These are phyloP conservation scores for Entomortierella beljakovae DNA, from an alignment of 192 early-diverging fungal genomes.

Conservation along the genomic window DNA sequence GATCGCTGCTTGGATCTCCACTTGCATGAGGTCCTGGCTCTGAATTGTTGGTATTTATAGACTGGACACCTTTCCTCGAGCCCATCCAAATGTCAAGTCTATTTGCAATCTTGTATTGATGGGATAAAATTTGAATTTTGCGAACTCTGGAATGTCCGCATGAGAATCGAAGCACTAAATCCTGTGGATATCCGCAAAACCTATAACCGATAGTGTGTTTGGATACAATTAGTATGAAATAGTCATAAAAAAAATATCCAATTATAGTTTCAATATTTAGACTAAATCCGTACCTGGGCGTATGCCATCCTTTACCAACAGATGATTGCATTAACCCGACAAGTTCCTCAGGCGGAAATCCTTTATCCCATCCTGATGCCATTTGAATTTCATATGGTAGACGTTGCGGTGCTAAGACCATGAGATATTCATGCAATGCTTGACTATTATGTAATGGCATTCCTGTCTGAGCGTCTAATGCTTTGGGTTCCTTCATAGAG, in stretches of 20 bases:
- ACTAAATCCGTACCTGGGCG: constrained; percentile 55
- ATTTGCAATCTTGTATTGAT: constrained; percentile 84
- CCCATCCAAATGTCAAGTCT: constrained; percentile 80
- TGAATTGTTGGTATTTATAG: constrained; percentile 22
- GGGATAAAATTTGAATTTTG: constrained; percentile 78
- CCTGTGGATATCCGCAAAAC: constrained; percentile 79
- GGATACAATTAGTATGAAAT: no score
- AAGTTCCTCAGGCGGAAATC: constrained; percentile 56
- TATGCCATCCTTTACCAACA: constrained; percentile 62
- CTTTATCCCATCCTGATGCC: constrained; percentile 57
- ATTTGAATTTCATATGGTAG: constrained; percentile 51
- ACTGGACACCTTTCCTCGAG: constrained; percentile 40
- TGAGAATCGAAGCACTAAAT: constrained; percentile 67
- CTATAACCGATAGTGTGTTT: no score
- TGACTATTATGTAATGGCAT: constrained; percentile 32
- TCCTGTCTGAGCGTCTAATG: constrained; percentile 17
- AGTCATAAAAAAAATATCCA: no score
- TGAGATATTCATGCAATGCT: constrained; percentile 49
- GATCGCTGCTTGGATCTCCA: neutral
- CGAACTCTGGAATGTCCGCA: constrained; percentile 66
- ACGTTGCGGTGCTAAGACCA: constrained; percentile 46
- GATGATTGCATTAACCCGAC: constrained; percentile 48
- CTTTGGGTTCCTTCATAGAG: constrained; percentile 15
- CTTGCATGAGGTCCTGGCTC: constrained; percentile 1
- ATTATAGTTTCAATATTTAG: no score